Percentiles rank a stretch among this genome's conserved stretches.
Conservation (phyloP, 257 asterid species). For the Voacanga thouarsii region DNA sequence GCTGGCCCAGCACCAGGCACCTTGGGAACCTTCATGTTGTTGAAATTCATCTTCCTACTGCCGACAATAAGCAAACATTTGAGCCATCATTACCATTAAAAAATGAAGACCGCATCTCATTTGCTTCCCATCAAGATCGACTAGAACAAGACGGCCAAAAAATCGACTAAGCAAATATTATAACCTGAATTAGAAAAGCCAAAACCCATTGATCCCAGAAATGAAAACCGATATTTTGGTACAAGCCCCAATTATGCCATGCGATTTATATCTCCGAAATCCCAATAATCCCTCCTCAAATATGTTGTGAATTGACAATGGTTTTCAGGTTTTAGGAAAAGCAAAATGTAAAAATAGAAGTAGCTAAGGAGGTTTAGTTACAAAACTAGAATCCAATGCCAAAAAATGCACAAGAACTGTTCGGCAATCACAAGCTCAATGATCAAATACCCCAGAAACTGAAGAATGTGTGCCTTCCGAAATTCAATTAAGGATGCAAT, state of each 20-base stretch:
- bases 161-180: not conserved
- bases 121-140: not conserved
- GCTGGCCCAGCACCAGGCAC: conserved; percentile 73
- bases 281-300: not conserved
- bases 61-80: conserved; percentile 29
- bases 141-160: not conserved
- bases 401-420: not conserved
- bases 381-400: not conserved
- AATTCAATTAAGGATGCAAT: too few species aligned
- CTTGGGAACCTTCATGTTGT: conserved; percentile 70
- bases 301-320: too few species aligned
- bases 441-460: not conserved
- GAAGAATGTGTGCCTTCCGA: not conserved
- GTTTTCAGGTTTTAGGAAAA: not conserved
- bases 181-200: not conserved
- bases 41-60: conserved; percentile 51
- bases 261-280: not conserved
- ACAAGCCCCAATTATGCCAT: not conserved
- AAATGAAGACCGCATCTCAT: not conserved
- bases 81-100: not conserved
- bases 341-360: not conserved
- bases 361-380: not conserved
- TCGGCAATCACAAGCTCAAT: not conserved
- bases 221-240: not conserved
- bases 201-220: not conserved